Evolutionary conservation across 2,329 filamentous ascomycete genomes (phyloP), one percentile per base, ranked within the genome.

Genomic region (Apiospora hydei): DNA sequence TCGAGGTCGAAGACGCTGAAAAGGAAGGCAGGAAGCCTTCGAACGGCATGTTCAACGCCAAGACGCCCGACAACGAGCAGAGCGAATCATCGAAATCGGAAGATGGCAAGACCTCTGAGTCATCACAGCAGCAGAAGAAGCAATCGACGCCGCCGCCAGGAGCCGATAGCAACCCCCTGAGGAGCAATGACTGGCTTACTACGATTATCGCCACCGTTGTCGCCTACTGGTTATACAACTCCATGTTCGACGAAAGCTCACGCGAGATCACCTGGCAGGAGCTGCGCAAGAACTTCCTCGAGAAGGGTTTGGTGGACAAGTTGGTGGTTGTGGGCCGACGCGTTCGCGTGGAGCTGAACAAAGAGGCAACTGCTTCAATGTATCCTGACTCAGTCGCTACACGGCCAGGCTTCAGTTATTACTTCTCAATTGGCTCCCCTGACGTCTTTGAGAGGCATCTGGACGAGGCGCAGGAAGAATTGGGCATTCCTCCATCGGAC

Each of bases 181-280:
- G 70, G 64, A 69, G 73, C 24, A 78, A 76, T 64, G 80, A 80
- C 71, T 80, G 84, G 76, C 75, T 84, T 13, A 84, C 84, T 41
- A 86, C 85, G 73, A 84, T 96, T 71, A 88, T 94, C 38, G 78
- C 78, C 38, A 84, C 83, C 71, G 77, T 77, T 30, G 67, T 86
- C 24, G 82, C 84, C 10, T 87, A 84, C 75, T 84, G 84, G 61
- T 77, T 88, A 10, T 84, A 85, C 71, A 83, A 80, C 70, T 83
- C 84, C 4, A 74, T 86, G 70, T 82, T 84, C 69, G 80, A 81
- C 70, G 84, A 87, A 75, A 83, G 84, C 47, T 80, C 80, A 14
- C 80, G 91, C 78, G 96, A 99, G 80, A 98, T 99, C 72, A 98
- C 96, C 71, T 99, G 95, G 94, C 95, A 99, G 84, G 96, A 99